Evolutionary conservation across 1,284 basidiomycete species (phyloP), one percentile per base, ranked within the genome.

Genomic region (Singerocomus inundabilis): DNA sequence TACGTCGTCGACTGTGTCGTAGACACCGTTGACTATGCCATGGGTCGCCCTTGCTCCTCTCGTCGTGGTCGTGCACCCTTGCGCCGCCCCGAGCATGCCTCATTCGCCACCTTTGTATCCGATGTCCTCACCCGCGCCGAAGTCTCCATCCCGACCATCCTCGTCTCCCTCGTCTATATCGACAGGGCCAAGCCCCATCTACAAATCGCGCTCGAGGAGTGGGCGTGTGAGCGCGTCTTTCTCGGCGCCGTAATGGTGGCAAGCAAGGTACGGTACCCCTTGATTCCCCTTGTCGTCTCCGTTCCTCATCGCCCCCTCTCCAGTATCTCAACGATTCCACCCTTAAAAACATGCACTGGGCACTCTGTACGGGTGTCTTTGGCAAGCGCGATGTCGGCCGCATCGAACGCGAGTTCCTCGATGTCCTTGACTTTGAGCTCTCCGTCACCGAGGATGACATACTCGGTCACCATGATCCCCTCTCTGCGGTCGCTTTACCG

Each of bases 141-240:
- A 64, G 77, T 88, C 56, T 77, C 78, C 53, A 76, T 82, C 48
- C 76, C 84, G 25, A 79, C 79, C 45, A 65, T 88, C 58, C 73
- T 88, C 39, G 79, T 79, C 21, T 67, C 84, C 11, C 79, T 88
- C 39, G 82, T 81, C 61, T 88, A 88, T 66, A 81, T 88, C 61
- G 73, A 83, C 68, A 70, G 86, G 49, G 85, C 85, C 2, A 82
- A 81, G 57, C 82, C 84, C 7, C 83, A 88, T 67, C 74, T 88
- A 36, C 81, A 85, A 61, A 88, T 88, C 55, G 84, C 84, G 12
- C 71, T 86, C 55, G 84, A 86, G 63, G 81, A 88, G 58, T 88
- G 85, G 85, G 85, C 85, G n/a, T 74, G 82, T 43, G 86, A 88
- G 66, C 79, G 85, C 49, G 85, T 88, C 21, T 87, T 88, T 67